These are phyloP conservation scores for Dothiorella sarmentorum DNA, from an alignment of 2,329 filamentous ascomycete species.

Conservation along the genomic window DNA sequence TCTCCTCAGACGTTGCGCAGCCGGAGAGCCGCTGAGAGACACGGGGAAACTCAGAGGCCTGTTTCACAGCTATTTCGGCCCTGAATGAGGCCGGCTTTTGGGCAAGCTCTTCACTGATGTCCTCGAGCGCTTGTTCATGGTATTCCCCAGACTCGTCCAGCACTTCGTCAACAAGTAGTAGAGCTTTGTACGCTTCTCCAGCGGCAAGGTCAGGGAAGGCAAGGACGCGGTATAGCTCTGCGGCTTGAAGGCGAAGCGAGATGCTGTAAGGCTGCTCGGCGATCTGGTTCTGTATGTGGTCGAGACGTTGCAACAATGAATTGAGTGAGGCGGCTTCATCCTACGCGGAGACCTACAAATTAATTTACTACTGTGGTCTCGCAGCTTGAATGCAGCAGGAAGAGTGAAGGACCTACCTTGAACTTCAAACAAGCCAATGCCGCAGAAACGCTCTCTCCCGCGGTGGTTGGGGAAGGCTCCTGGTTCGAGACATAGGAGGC, in stretches of 20 bases:
- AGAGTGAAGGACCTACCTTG: not conserved
- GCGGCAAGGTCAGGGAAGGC: conserved; percentile 87
- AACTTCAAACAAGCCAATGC: not conserved
- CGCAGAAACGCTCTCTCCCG: not conserved
- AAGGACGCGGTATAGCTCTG: conserved; percentile 66
- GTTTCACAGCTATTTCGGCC: not conserved
- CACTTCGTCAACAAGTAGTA: conserved; percentile 82
- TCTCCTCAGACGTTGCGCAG: not conserved
- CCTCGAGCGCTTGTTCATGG: conserved; percentile 62
- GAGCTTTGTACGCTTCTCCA: conserved; percentile 83
- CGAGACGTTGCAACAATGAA: not conserved
- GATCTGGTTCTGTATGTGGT: not conserved
- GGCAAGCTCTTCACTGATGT: conserved; percentile 35
- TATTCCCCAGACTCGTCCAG: conserved; percentile 78
- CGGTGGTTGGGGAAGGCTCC: not conserved
- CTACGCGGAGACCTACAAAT: conserved; percentile 2
- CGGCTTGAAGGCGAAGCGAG: conserved; percentile 56
- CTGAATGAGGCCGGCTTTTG: not conserved
- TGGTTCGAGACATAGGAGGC: not conserved
- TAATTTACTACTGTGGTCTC: conserved; percentile 16
- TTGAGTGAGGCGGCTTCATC: not conserved
- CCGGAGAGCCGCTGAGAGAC: not conserved
- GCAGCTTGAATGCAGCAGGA: not conserved
- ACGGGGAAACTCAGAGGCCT: not conserved
- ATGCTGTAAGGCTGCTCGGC: conserved; percentile 37